Evolutionary conservation across 768 basidiomycete genomes (phyloP).

Genomic region (Amanita thiersii): DNA sequence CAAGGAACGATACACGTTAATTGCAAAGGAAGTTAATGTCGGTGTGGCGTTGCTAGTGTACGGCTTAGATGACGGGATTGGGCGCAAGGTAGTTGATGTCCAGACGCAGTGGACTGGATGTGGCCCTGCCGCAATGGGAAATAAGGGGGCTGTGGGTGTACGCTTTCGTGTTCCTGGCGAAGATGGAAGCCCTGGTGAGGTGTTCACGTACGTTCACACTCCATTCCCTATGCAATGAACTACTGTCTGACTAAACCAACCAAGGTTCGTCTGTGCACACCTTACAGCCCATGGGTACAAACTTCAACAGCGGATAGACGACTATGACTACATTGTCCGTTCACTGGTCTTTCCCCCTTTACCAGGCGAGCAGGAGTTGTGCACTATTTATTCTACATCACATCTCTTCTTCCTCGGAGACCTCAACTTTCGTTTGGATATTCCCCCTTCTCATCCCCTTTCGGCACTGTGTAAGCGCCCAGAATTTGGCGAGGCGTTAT

Average conservation of each 20-base stretch:
- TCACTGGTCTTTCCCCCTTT: constrained; percentile 69
- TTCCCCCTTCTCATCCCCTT: constrained; percentile 49
- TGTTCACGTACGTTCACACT: constrained; percentile 63
- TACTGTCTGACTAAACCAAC: neutral
- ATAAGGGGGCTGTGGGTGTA: constrained; percentile 91
- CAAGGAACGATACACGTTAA: constrained; percentile 68
- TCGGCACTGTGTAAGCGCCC: constrained; percentile 20
- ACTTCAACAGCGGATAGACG: constrained; percentile 55
- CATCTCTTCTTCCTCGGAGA: constrained; percentile 93
- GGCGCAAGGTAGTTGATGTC: constrained; percentile 52
- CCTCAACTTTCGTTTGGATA: constrained; percentile 81
- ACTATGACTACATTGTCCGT: constrained; percentile 77
- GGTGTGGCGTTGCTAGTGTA: constrained; percentile 87
- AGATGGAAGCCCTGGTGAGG: constrained; percentile 57
- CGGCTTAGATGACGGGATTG: constrained; percentile 62
- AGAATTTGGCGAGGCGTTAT: constrained; percentile 34
- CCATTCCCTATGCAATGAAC: constrained; percentile 2
- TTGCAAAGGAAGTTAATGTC: constrained; percentile 76
- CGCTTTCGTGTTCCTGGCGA: constrained; percentile 64
- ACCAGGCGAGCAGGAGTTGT: constrained; percentile 26
- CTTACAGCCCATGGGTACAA: constrained; percentile 75
- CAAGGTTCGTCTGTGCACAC: constrained; percentile 88
- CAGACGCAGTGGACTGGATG: constrained; percentile 71
- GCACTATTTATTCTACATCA: constrained; percentile 75
- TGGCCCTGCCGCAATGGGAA: constrained; percentile 75